phyloP scores from a whole-genome alignment of 768 basidiomycete genomes.

The Leccinum imitatum region DNA sequence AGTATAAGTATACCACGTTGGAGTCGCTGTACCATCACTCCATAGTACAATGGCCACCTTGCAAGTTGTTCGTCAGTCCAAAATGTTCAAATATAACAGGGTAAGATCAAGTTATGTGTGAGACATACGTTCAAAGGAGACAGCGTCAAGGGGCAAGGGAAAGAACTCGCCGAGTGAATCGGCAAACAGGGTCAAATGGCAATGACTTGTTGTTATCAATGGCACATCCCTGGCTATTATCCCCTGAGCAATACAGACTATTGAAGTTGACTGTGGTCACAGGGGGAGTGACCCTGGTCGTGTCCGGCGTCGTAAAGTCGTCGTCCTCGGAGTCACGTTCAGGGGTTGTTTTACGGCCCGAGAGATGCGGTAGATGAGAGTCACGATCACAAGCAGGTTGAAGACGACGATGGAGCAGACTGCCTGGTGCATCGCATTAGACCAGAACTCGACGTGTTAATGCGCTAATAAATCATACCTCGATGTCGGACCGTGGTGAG shows the following conservation, averaged over 20 bases:
- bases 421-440: conserved; percentile 8
- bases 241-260: not conserved
- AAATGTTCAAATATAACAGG: not conserved
- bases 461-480: conserved; percentile 5
- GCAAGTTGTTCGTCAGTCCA: not conserved
- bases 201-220: not conserved
- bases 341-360: not conserved
- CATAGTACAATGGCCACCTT: not conserved
- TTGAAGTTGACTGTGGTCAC: conserved; percentile 16
- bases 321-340: conserved; percentile 8
- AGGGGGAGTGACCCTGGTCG: not conserved
- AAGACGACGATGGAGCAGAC: conserved; percentile 18
- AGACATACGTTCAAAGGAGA: not conserved
- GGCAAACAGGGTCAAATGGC: not conserved
- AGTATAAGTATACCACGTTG: not conserved
- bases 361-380: conserved; percentile 13
- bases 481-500: conserved; percentile 12
- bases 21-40: not conserved
- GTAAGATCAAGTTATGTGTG: not conserved
- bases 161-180: not conserved
- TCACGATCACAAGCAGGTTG: conserved; percentile 21
- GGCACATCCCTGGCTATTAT: not conserved
- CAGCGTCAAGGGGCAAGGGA: not conserved
- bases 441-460: not conserved
- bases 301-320: not conserved